These are phyloP conservation scores for Rauvolfia tetraphylla DNA, from an alignment of 257 asterid species.

Conservation along the genomic window DNA sequence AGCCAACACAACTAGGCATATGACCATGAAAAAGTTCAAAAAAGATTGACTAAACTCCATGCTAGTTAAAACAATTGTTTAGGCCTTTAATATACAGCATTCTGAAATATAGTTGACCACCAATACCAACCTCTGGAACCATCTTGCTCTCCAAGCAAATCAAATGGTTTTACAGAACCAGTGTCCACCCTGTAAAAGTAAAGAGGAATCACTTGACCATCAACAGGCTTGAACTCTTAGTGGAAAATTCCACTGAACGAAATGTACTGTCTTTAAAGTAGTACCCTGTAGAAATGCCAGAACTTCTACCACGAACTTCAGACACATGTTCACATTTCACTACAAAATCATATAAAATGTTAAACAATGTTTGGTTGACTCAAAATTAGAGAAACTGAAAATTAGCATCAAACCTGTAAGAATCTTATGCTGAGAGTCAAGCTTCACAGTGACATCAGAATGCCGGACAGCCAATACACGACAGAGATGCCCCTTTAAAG, in stretches of 20 bases:
- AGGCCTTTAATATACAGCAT: background rate
- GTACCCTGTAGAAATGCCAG: constrained; percentile 65
- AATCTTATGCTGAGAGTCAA: constrained; percentile 91
- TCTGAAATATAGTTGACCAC: constrained; percentile 12
- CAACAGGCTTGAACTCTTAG: constrained; percentile 6
- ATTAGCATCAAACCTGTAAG: constrained; percentile 57
- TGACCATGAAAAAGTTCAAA: background rate
- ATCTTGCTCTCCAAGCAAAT: constrained; percentile 63
- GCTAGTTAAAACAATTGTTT: background rate
- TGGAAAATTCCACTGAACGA: background rate
- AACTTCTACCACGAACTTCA: constrained; percentile 75
- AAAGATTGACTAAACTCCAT: no score
- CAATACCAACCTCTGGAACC: constrained; percentile 58
- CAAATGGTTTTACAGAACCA: constrained; percentile 57
- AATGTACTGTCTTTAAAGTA: background rate
- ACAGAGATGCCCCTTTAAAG: constrained; percentile 86
- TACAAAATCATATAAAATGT: constrained; percentile 29
- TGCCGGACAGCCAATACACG: constrained; percentile 91
- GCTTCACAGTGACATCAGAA: constrained; percentile 87
- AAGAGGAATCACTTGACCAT: constrained; percentile 14
- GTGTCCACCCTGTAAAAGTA: constrained; percentile 54
- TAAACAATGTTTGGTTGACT: constrained; percentile 14
- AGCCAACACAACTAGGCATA: background rate
- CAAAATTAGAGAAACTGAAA: constrained; percentile 11
- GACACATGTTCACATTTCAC: constrained; percentile 84